Base-by-base conservation (phyloP, 2,329 filamentous ascomycete species). In the Myriosclerotinia curreyana region DNA sequence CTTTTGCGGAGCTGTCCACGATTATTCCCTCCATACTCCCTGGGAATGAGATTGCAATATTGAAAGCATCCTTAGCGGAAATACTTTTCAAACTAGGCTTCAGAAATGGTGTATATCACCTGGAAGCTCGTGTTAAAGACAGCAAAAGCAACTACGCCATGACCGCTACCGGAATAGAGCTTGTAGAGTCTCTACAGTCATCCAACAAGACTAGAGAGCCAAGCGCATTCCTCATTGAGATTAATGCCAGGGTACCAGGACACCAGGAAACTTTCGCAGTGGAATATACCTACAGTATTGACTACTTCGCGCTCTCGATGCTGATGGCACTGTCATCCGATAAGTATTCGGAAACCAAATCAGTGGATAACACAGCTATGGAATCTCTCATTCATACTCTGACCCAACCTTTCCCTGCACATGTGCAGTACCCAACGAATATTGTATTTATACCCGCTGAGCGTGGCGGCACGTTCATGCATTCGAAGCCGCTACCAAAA, bases 171-270 rank as follows among this genome's bases (percentile, higher is more conserved):
- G 7, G 25, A 22, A 44, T 55, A 15, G 34, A 55, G n/a, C 53
- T 55, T 9, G 36, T 42, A 15, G 9, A 20, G 7, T 15, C 12
- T 25, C 3, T 2, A 25, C 46, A 22, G 15, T 42, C 40, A 42
- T 20, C 40, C 40, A 42, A 42, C 15, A 15, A 20, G 40, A 42
- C 40, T 42, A 20, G 40, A 42, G 44, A 46, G 15, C 46, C 34
- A 56, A 38, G 28, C 11, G 46, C n/a, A 44, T 63, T 38, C 31
- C 50, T 63, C 17, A 51, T 51, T 25, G 38, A 63, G 46, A 50
- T 38, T 31, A 63, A 63, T 55, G 36, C 60, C 2, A 31, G 50
- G 42, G 7, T 31, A 28, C 60, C 60, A 31, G 40, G 60, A 22
- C 34, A 54, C 3, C 28, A 34, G 25, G 51, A 34, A 15, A 31